phyloP scores from a whole-genome alignment of 768 basidiomycete genomes.

The Solioccasus polychromus region DNA sequence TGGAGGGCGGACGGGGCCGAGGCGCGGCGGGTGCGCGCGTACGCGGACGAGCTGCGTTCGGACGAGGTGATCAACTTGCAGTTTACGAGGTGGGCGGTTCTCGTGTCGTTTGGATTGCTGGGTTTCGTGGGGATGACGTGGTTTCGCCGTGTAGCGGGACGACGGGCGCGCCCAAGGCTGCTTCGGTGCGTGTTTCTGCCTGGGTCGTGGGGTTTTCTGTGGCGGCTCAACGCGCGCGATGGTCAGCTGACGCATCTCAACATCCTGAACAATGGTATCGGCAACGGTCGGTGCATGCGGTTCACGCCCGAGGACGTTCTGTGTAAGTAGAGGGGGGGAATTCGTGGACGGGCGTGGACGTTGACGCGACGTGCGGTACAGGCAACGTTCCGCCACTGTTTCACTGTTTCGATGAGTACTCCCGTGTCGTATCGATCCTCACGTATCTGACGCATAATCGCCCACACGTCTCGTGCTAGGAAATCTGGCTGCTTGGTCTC shows the following conservation, averaged over 20 bases:
- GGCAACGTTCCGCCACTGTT: conserved; percentile 84
- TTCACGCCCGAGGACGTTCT: conserved; percentile 63
- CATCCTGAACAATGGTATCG: conserved; percentile 73
- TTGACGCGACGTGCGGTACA: conserved; percentile 25
- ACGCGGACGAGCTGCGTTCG: conserved; percentile 40
- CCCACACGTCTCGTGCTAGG: conserved; percentile 71
- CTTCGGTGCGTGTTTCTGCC: conserved; percentile 61
- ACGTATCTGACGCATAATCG: conserved; percentile 10
- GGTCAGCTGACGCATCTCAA: conserved; percentile 77
- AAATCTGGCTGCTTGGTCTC: conserved; percentile 75
- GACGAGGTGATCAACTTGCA: conserved; percentile 82
- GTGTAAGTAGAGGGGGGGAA: conserved; percentile 57
- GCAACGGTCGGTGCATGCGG: conserved; percentile 69
- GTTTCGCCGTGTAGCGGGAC: conserved; percentile 58
- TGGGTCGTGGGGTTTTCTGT: too few species aligned
- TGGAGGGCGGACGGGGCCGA: conserved; percentile 60
- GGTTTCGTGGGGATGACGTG: conserved; percentile 1
- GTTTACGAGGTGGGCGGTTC: conserved; percentile 70
- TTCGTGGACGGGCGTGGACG: not conserved
- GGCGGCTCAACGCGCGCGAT: not conserved
- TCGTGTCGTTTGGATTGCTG: not conserved
- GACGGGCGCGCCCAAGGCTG: conserved; percentile 79
- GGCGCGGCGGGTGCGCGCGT: conserved; percentile 40
- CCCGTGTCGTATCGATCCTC: conserved; percentile 3
- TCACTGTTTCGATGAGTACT: conserved; percentile 84